phyloP scores from a whole-genome alignment of 208 protist genomes.

The Acanthamoeba lenticulata region DNA sequence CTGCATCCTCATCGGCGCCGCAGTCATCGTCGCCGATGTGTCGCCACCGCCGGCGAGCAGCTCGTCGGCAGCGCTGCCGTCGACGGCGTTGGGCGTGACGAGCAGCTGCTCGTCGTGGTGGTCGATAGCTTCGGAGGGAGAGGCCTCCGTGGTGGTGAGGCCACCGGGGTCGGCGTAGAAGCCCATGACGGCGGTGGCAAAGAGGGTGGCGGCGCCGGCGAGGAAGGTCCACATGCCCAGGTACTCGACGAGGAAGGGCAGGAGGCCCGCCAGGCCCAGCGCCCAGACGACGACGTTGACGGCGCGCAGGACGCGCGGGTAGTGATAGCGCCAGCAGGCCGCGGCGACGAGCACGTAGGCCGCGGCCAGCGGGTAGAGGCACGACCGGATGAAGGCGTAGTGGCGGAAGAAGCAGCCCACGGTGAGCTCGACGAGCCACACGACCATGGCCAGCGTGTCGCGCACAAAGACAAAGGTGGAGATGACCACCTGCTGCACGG shows the following conservation, averaged over 20 bases:
- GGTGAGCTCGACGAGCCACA: conserved; percentile 41
- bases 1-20: too few species aligned
- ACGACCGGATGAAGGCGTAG: not conserved
- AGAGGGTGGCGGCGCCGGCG: too few species aligned
- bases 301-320: not conserved
- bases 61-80: not conserved
- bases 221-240: conserved; percentile 29
- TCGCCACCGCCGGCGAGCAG: too few species aligned
- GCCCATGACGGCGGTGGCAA: not conserved
- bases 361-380: not conserved
- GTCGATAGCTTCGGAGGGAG: too few species aligned
- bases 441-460: not conserved
- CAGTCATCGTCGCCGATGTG: too few species aligned
- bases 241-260: conserved; percentile 39
- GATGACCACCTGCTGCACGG: conserved; percentile 48
- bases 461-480: not conserved
- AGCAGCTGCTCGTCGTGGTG: not conserved
- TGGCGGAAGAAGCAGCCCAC: not conserved
- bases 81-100: not conserved
- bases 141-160: not conserved
- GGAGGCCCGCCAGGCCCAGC: not conserved
- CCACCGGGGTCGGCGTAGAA: not conserved
- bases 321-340: conserved; percentile 24
- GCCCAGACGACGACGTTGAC: not conserved
- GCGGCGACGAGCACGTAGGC: not conserved